A percentile compares a stretch with the other conserved stretches of the same genome.
These are phyloP conservation scores for Lentinula aciculospora DNA, from an alignment of 768 basidiomycete species.

Conservation along the genomic window DNA sequence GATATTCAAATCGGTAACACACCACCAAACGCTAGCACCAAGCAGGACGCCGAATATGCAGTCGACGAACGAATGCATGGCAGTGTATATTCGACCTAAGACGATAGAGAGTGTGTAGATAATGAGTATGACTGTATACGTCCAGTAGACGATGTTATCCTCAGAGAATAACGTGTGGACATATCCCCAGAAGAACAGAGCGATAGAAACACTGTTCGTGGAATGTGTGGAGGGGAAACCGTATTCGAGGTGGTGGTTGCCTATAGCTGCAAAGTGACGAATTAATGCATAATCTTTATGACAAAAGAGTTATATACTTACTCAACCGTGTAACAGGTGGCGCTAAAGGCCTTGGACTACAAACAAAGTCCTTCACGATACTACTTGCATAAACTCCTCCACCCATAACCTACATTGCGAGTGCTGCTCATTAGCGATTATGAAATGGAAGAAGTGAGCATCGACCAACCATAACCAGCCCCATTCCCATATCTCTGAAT, in stretches of 20 bases:
- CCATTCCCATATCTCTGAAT: constrained; percentile 43
- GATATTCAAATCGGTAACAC: constrained; percentile 23
- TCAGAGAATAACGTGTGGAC: constrained; percentile 42
- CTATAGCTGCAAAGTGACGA: constrained; percentile 55
- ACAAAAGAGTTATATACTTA: constrained; percentile 29
- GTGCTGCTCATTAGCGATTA: constrained; percentile 25
- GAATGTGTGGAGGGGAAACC: constrained; percentile 97
- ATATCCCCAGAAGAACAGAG: constrained; percentile 67
- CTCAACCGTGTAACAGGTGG: constrained; percentile 90
- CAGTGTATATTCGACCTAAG: constrained; percentile 77
- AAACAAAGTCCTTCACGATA: constrained; percentile 84
- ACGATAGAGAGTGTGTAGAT: constrained; percentile 69
- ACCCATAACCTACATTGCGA: constrained; percentile 58
- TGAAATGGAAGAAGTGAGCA: neutral
- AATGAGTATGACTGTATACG: constrained; percentile 37
- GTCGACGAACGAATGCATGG: constrained; percentile 85
- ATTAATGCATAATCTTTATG: neutral
- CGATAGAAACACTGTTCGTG: constrained; percentile 86
- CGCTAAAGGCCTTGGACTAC: constrained; percentile 83
- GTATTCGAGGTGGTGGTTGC: constrained; percentile 82
- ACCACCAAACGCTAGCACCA: constrained; percentile 68
- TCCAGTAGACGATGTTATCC: constrained; percentile 14
- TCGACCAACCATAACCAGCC: constrained; percentile 55
- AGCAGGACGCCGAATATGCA: constrained; percentile 58
- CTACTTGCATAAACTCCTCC: constrained; percentile 85